Base-by-base conservation (phyloP, 2,329 filamentous ascomycete species). In the Karstenula rhodostoma region DNA sequence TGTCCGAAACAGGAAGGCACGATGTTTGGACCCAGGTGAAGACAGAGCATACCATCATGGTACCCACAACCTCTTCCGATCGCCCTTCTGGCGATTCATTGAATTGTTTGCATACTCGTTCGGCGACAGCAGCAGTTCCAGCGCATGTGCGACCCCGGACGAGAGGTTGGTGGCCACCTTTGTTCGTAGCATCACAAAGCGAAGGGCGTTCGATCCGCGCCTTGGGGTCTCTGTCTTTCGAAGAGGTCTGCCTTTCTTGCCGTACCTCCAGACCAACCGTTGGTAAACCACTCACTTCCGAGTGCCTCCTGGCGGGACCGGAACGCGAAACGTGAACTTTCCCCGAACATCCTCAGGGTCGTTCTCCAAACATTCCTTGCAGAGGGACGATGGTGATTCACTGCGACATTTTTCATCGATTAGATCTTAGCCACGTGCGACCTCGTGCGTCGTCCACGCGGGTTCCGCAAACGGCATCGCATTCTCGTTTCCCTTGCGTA, bases 401-500 rank as follows among this genome's bases (percentile, higher is more conserved):
- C 4, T 27, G 47, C n/a, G 29, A 15, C 17, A 3, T 35, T 15
- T 22, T 4, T 15, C 15, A 8, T 40, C 37, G 17, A 40, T 40
- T 15, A 12, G 22, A n/a, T 35, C 23, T 23, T 35, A 19, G 8
- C 15, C 46, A 19, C 27, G 22, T 42, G 37, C n/a, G 17, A 7
- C 37, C 17, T 40, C 37, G 37, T 19, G 37, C 37, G 15, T n/a
- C 37, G 25, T 42, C 19, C 49, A 52, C 49, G 19, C 33, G 22
- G 9, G 22, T 44, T 54, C 37, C 37, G 25, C 25, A 44, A 54
- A 44, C 37, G 29, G 44, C 48, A 33, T 40, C 37, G 33, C 23
- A 40, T 51, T 33, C 10, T 15, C n/a, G 12, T n/a, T 25, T 23
- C 22, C 33, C 19, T 25, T 17, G 46, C 47, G 25, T 61, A 47